Evolutionary conservation across 1,139 yeast genomes (phyloP).

Genomic region (Sugiyamaella grinbergsii): DNA sequence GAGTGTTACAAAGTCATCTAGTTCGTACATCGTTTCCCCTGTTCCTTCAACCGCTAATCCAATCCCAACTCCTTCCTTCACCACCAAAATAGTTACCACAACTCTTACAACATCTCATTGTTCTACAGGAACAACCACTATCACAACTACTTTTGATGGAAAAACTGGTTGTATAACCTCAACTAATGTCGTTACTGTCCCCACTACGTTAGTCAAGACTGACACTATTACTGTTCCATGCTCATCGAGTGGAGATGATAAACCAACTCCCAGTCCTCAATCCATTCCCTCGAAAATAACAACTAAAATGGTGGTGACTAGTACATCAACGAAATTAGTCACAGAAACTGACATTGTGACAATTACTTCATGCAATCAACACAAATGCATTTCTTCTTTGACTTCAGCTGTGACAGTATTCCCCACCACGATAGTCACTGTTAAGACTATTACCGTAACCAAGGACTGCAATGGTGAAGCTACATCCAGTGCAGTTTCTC

Average conservation of each 20-base stretch:
- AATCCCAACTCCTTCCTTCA: constrained; percentile 1
- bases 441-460: too few relatives aligned
- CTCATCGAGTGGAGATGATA: neutral
- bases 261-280: neutral
- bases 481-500: too few relatives aligned
- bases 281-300: neutral
- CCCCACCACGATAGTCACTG: too few relatives aligned
- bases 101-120: neutral
- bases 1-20: neutral
- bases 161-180: neutral
- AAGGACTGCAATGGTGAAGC: too few relatives aligned
- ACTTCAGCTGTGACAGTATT: too few relatives aligned
- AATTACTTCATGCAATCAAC: too few relatives aligned
- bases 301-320: neutral
- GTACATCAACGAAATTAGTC: neutral
- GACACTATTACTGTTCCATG: constrained; percentile 7
- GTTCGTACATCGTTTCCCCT: neutral
- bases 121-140: neutral
- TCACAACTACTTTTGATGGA: neutral
- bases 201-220: constrained; percentile 5
- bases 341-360: neutral
- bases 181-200: neutral
- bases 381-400: too few relatives aligned
- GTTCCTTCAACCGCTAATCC: neutral
- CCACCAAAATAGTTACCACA: neutral